Percentiles rank a stretch among this genome's conserved stretches.
Evolutionary conservation across 2,329 filamentous ascomycete genomes (phyloP).

Genomic region (Magnaporthiopsis incrustans): DNA sequence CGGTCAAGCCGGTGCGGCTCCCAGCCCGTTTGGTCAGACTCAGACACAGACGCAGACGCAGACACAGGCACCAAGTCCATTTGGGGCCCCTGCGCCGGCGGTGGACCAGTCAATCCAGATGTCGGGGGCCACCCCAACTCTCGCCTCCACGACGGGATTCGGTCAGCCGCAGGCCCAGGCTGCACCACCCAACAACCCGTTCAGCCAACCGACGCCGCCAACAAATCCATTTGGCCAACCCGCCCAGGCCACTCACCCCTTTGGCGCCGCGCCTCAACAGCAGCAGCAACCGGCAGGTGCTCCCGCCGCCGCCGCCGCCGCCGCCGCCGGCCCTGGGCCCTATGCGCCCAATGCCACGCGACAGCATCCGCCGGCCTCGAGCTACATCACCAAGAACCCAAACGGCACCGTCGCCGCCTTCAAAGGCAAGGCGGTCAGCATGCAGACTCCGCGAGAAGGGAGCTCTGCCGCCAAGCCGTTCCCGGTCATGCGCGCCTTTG

Average conservation of each 20-base stretch:
- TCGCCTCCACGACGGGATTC: constrained; percentile 22
- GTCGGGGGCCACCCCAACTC: constrained; percentile 10
- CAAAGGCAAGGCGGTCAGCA: constrained; percentile 23
- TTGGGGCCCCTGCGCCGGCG: constrained; percentile 12
- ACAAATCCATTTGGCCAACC: constrained; percentile 11
- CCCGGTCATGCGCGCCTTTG: constrained; percentile 37
- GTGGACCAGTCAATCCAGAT: constrained; percentile 23
- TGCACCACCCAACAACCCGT: constrained; percentile 15
- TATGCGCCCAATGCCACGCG: constrained; percentile 18
- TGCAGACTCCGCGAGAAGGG: constrained; percentile 33
- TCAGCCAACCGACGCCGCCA: constrained; percentile 18
- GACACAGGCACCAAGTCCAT: neutral
- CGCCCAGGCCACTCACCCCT: constrained; percentile 5
- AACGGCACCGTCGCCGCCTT: constrained; percentile 19
- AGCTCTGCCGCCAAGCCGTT: constrained; percentile 27
- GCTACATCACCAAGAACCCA: constrained; percentile 19
- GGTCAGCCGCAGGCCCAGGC: constrained; percentile 17
- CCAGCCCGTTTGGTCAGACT: constrained; percentile 22
- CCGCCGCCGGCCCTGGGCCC: constrained; percentile 10
- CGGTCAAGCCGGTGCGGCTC: constrained; percentile 14
- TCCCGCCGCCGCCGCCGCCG: neutral
- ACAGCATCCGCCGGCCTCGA: constrained; percentile 22
- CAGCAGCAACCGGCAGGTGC: neutral
- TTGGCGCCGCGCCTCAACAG: neutral
- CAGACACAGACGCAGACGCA: neutral